Base-by-base conservation (phyloP, 805 yeast genomes). In the Saturnispora gosingensis region DNA sequence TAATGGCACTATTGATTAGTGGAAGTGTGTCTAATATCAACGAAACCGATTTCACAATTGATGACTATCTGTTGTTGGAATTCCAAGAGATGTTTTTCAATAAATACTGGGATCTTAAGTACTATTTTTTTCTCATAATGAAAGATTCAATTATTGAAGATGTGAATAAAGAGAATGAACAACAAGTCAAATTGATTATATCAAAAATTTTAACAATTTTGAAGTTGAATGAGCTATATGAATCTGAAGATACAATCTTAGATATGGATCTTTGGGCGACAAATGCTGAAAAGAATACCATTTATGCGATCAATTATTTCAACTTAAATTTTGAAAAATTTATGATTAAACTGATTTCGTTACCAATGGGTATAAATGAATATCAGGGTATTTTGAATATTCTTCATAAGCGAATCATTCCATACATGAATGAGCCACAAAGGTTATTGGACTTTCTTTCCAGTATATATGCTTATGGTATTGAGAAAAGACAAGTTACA, bases 391-490 rank as follows among this genome's bases (percentile, higher is more conserved):
- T 83, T 5, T 70, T 91, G 52, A 68, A 80, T 4, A 75, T 89
- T 2, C 64, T 93, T 58, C 97, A 93, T 66, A 88, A 88, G 63
- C 72, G 95, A 55, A 75, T 93, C 42, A 83, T 91, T 36, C 97
- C 97, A 38, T 78, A 76, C 61, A 77, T 88, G 75, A 75, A 78
- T 44, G 82, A 81, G 57, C 96, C 98, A 6, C 85, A 87, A 43
- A 74, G 78, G 54, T 70, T 93, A 45, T 90, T 93, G 97, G 99
- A 91, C 70, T 93, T 91, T 64, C 72, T 91, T 54, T 88, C 97
- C 0, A 95, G 87, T 54, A 83, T 95, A 3, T 90, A 88, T 63
- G 75, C 85, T 57, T 50, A 58, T 22, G 71, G 70, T 42, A 71
- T 61, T 56, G 63, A 62, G 15, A 49, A 59, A 3, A 59, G 60